Evolutionary conservation across 192 early-diverging fungal species (phyloP).

Genomic region (Mortierella claussenii): DNA sequence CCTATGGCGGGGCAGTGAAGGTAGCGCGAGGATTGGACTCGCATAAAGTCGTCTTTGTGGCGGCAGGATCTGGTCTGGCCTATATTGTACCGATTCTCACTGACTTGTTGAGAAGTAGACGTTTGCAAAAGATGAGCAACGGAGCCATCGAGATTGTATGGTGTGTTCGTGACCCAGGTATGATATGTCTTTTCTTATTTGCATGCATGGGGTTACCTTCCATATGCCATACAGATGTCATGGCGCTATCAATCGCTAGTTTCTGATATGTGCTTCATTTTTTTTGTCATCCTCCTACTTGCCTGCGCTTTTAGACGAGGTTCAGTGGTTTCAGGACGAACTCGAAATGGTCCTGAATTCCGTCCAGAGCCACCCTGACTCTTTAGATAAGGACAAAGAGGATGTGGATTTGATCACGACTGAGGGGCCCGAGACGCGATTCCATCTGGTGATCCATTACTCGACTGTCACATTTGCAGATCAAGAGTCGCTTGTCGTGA

Average conservation of each 20-base stretch:
- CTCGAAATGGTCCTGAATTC: conserved; percentile 34
- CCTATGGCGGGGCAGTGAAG: conserved; percentile 44
- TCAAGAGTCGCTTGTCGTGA: conserved; percentile 22
- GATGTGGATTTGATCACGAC: conserved; percentile 28
- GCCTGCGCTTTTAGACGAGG: conserved; percentile 24
- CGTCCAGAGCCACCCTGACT: conserved; percentile 26
- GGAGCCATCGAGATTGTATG: conserved; percentile 21
- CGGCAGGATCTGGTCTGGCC: conserved; percentile 59
- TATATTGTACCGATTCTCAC: conserved; percentile 57
- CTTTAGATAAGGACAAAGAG: conserved; percentile 27
- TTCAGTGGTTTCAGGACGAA: conserved; percentile 49
- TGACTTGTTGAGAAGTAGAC: conserved; percentile 22
- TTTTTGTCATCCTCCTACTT: no score
- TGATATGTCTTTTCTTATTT: not conserved
- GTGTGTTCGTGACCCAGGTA: conserved; percentile 53
- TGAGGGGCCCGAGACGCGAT: conserved; percentile 1
- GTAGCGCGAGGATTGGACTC: conserved; percentile 17
- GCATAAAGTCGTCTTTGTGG: conserved; percentile 45
- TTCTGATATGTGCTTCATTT: no score
- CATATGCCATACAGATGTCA: not conserved
- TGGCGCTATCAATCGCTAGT: not conserved
- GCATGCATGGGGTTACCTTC: no score
- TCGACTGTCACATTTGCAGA: conserved; percentile 11
- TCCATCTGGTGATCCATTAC: conserved; percentile 22
- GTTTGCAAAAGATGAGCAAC: not conserved